Evolutionary conservation across 768 basidiomycete species (phyloP).

Genomic region (Boletus vinaceobasis): DNA sequence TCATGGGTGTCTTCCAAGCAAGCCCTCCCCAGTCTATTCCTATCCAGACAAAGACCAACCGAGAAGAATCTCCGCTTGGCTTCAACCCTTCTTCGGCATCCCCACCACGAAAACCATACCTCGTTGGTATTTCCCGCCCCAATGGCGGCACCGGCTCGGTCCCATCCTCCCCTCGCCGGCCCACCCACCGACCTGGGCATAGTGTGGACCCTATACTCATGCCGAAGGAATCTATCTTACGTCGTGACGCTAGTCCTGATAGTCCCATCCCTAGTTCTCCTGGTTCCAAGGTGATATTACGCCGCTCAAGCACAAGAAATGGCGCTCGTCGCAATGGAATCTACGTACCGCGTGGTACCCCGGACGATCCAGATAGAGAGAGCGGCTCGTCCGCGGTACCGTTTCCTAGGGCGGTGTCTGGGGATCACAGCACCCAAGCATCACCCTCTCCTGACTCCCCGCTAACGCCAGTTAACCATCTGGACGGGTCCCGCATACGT

Average conservation of each 20-base stretch:
- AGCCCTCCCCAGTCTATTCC: conserved; percentile 31
- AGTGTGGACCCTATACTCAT: conserved; percentile 54
- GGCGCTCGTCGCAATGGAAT: conserved; percentile 45
- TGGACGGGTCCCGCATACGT: conserved; percentile 40
- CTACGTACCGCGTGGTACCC: conserved; percentile 40
- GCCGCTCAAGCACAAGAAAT: conserved; percentile 57
- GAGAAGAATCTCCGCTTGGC: conserved; percentile 18
- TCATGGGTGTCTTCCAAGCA: conserved; percentile 55
- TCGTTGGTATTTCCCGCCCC: conserved; percentile 42
- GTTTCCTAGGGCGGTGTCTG: conserved; percentile 61
- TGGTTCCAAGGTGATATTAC: conserved; percentile 45
- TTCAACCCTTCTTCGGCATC: conserved; percentile 40
- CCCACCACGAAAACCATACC: conserved; percentile 55
- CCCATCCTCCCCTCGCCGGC: conserved; percentile 41
- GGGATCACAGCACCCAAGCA: conserved; percentile 38
- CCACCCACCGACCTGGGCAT: conserved; percentile 62
- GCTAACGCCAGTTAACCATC: conserved; percentile 25
- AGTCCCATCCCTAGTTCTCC: conserved; percentile 33
- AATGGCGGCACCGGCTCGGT: conserved; percentile 48
- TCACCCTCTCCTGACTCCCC: conserved; percentile 40
- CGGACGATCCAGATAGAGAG: conserved; percentile 35
- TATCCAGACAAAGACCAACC: conserved; percentile 18
- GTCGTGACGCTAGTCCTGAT: conserved; percentile 61
- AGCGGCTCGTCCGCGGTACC: conserved; percentile 48
- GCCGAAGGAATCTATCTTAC: conserved; percentile 46